phyloP scores from a whole-genome alignment of 208 protist species.

The Trypanosoma vivax region DNA sequence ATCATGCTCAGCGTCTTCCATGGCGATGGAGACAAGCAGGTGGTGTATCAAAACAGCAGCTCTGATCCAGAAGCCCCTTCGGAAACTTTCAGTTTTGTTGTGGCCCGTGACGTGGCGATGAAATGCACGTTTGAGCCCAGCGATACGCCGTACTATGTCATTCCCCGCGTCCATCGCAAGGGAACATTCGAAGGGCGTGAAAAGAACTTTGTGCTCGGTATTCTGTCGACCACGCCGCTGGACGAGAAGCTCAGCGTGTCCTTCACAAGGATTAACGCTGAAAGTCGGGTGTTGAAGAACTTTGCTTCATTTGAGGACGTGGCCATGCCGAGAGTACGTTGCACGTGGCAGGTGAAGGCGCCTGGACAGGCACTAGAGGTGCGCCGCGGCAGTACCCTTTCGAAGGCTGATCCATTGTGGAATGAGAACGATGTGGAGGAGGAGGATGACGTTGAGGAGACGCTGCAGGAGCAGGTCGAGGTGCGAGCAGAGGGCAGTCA shows the following conservation, averaged over 20 bases:
- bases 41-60: conserved; percentile 20
- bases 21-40: conserved; percentile 12
- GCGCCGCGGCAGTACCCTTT: neutral
- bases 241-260: conserved; percentile 25
- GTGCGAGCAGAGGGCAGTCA: neutral
- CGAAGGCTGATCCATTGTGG: neutral
- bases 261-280: conserved; percentile 18
- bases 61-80: conserved; percentile 26
- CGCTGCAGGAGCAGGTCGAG: neutral
- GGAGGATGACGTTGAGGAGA: too few species aligned
- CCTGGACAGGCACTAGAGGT: conserved; percentile 4
- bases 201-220: conserved; percentile 37
- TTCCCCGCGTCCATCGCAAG: conserved; percentile 35
- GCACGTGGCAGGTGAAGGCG: conserved; percentile 8
- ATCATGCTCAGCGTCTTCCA: conserved; percentile 51
- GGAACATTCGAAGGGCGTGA: conserved; percentile 4
- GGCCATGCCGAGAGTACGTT: conserved; percentile 1
- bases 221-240: conserved; percentile 25
- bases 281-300: conserved; percentile 28
- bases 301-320: conserved; percentile 8
- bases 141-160: conserved; percentile 35
- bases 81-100: conserved; percentile 35
- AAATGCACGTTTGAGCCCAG: conserved; percentile 44
- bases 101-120: conserved; percentile 43
- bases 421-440: neutral